phyloP scores from a whole-genome alignment of 306 rosid genomes.

The Dicorynia guianensis region DNA sequence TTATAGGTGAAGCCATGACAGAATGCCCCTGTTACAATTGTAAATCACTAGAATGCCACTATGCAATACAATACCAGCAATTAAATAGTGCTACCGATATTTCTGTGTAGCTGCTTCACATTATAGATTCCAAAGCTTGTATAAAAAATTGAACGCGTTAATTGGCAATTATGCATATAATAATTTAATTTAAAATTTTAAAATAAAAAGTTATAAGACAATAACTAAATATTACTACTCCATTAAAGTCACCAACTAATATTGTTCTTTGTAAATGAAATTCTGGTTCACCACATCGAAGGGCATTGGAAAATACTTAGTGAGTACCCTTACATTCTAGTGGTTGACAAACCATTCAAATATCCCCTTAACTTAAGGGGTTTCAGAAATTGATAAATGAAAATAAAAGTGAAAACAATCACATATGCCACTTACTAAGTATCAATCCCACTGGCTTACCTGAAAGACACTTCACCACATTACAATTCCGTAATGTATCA shows the following conservation, averaged over 20 bases:
- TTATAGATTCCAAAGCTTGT: constrained; percentile 49
- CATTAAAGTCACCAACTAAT: too few relatives aligned
- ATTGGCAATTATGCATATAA: constrained; percentile 17
- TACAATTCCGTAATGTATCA: background rate
- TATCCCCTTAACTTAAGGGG: background rate
- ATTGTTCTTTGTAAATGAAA: too few relatives aligned
- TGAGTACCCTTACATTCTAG: too few relatives aligned
- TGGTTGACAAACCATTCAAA: too few relatives aligned
- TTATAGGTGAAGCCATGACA: constrained; percentile 25
- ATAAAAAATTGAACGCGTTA: constrained; percentile 8
- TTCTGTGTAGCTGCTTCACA: constrained; percentile 18
- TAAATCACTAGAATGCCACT: constrained; percentile 38
- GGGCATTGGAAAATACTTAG: too few relatives aligned
- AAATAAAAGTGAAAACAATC: background rate
- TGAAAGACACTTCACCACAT: background rate
- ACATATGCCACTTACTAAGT: background rate
- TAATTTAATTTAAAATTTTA: too few relatives aligned
- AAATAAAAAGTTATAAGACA: too few relatives aligned
- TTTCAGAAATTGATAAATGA: background rate
- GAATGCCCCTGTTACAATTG: constrained; percentile 11
- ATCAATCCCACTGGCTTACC: background rate
- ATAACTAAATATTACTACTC: too few relatives aligned
- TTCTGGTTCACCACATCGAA: too few relatives aligned
- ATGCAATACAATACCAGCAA: background rate
- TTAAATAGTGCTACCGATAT: background rate